phyloP scores from a whole-genome alignment of 345 rosid genomes.

The Eucalyptus regnans region DNA sequence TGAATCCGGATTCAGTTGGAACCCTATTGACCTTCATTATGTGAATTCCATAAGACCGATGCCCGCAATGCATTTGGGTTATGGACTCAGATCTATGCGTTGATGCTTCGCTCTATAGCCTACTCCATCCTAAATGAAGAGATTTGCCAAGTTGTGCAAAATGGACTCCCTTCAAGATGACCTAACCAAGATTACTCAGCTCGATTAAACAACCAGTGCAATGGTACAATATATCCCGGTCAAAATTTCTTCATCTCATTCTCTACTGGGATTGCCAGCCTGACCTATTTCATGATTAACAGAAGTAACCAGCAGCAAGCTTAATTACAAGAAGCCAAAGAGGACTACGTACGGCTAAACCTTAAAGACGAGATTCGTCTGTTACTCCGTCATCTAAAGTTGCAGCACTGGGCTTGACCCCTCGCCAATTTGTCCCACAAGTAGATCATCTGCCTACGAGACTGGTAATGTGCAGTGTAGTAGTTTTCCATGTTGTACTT shows the following conservation, averaged over 20 bases:
- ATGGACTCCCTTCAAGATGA: background rate
- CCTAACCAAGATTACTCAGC: background rate
- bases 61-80: background rate
- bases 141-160: background rate
- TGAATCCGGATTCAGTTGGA: too few relatives aligned
- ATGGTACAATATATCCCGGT: background rate
- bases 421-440: conserved; percentile 78
- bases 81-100: background rate
- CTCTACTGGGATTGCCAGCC: background rate
- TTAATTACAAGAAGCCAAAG: background rate
- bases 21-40: too few relatives aligned
- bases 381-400: conserved; percentile 31
- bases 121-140: background rate
- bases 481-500: conserved; percentile 25
- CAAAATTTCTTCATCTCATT: background rate
- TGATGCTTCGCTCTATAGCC: background rate
- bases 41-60: background rate
- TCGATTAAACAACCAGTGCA: background rate
- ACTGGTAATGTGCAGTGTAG: conserved; percentile 90
- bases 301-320: background rate
- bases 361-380: background rate
- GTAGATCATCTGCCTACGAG: conserved; percentile 90
- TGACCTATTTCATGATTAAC: background rate
- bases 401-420: conserved; percentile 76
- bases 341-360: background rate